Evolutionary conservation across 2,329 filamentous ascomycete genomes (phyloP), one percentile per base, ranked within the genome.

Genomic region (Aplosporella prunicola): DNA sequence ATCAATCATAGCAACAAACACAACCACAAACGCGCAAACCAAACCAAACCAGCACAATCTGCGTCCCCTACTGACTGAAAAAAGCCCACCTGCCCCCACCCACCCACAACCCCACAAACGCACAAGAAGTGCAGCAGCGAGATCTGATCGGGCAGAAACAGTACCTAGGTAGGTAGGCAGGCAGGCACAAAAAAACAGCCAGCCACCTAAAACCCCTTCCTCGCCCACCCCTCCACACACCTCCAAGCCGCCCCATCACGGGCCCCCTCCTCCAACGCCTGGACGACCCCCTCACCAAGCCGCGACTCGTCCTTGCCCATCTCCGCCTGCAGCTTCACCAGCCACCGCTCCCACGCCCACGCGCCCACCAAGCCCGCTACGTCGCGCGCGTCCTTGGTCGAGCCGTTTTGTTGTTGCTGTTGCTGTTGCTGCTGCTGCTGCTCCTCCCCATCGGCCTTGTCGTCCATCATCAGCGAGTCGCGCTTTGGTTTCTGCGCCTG

Each of bases 271-370:
- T 77, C 72, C 41, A 80, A 63, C 15, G 76, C 67, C 43, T 67
- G 65, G 14, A 71, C 67, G 13, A 78, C 66, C 17, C 71, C 72
- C 41, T 74, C 69, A 34, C 78, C 51, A 36, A 74, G 57, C 41
- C 60, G 65, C 31, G 62, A 58, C 40, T 69, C 66, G 22, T 68
- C 67, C 54, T 85, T 79, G 17, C 83, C 82, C 53, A 85, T 91
- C 67, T 95, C 88, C 63, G 80, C 74, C 64, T 91, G 83, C 51
- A 89, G 73, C 53, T 86, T 84, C 47, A 95, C 65, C 58, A 96
- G 74, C 91, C 91, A 98, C 57, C 85, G 82, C 71, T 98, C 91
- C 89, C 88, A 98, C 57, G 80, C 79, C 79, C 87, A 91, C 17
- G 82, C 80, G 4, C 86, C 91, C 1, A 89, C 76, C 26, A 96